Base-by-base conservation (phyloP, 768 basidiomycete genomes). In the Lyophyllum semitale region DNA sequence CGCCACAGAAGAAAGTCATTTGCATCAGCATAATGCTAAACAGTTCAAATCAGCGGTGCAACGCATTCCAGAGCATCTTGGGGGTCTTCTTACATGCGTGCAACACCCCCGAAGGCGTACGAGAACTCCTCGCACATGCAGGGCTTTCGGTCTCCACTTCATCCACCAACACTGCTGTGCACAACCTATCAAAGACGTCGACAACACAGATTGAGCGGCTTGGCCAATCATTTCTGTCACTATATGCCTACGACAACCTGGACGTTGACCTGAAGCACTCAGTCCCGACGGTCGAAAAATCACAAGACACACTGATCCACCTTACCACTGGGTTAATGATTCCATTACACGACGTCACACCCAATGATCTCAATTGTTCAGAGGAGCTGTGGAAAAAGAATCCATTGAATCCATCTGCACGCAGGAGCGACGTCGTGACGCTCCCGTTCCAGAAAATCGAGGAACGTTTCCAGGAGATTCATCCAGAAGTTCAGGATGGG, bases 201-300 rank as follows among this genome's bases (percentile, higher is more conserved):
- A 32, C 29, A 13, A 17, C 26, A 1, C 26, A 42, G 5, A 57
- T 73, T 3, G 47, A 51, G 6, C 13, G 32, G 17, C 58, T 70
- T 22, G 71, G 69, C 0, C 47, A 59, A 25, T 64, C 62, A 4
- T 55, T 71, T 6, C 49, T 66, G 0, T 53, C 65, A 1, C 48
- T 58, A 6, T 73, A 67, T 58, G 72, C 72, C 4, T 79, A 73
- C 26, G 72, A 81, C 53, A 81, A 81, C 59, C 68, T 79, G 25
- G 76, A 81, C 55, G 63, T 77, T 8, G 63, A 73, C 71, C 71
- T 0, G n/a, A n/a, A n/a, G n/a, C n/a, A n/a, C n/a, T n/a, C n/a
- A n/a, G n/a, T n/a, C n/a, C n/a, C n/a, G n/a, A 74, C 71, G 0
- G 50, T 69, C 1, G 71, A 79, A 42, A 62, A 67, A 1, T 45